A percentile compares a stretch with the other conserved stretches of the same genome.
These are phyloP conservation scores for Coccomyxa subellipsoidea DNA, from an alignment of 163 green algal species.

Conservation along the genomic window DNA sequence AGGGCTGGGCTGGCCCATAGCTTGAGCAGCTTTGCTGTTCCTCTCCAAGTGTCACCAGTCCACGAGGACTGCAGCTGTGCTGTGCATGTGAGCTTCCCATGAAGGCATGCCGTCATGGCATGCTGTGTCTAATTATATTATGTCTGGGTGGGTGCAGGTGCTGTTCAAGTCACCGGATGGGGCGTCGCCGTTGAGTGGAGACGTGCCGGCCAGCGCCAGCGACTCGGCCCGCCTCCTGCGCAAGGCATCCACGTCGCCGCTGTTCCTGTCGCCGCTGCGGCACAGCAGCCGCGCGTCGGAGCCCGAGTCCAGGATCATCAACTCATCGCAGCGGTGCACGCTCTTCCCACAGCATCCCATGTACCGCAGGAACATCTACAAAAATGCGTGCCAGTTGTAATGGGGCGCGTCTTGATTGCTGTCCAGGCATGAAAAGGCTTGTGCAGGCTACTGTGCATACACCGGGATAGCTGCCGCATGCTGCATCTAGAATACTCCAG, in stretches of 20 bases:
- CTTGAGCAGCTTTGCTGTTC: too few relatives aligned
- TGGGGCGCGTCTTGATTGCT: too few relatives aligned
- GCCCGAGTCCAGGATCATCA: background rate
- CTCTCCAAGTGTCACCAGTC: too few relatives aligned
- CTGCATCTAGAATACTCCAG: background rate
- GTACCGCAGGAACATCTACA: background rate
- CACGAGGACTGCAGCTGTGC: too few relatives aligned
- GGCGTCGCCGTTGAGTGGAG: background rate
- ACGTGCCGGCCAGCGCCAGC: background rate
- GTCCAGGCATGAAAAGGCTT: too few relatives aligned
- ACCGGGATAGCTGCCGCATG: too few relatives aligned
- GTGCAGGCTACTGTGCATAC: too few relatives aligned
- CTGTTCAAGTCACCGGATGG: background rate
- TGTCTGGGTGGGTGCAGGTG: background rate
- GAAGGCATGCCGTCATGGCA: too few relatives aligned
- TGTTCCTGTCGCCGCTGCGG: background rate
- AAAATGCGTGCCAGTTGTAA: too few relatives aligned
- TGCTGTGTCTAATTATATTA: background rate
- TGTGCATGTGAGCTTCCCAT: too few relatives aligned
- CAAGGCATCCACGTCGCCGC: background rate
- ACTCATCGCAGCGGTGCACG: background rate
- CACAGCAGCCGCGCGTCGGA: background rate
- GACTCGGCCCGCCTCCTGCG: background rate
- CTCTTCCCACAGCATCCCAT: too few relatives aligned
- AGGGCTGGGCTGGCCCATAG: too few relatives aligned